Base-by-base conservation (phyloP, 139 green algal genomes). In the Chlamydomonas schloesseri region DNA sequence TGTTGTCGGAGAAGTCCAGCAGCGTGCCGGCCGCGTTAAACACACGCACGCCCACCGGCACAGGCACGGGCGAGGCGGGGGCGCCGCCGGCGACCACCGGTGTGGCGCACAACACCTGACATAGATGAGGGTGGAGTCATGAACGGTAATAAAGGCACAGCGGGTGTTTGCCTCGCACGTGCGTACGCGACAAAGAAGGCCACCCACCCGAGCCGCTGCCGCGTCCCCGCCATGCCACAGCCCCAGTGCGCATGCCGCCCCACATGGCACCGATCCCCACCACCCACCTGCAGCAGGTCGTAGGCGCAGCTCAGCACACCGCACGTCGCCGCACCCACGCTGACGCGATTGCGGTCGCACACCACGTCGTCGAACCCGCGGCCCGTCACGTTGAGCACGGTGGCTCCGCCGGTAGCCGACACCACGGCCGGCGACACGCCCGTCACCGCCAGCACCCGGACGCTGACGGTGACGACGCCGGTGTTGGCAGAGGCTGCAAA, bases 321-420 rank as follows among this genome's bases (percentile, higher is more conserved):
- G 79, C 71, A 65, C 37, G 24, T 0, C 4, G 23, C 18, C 2
- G 13, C 34, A 10, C 73, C 83, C 0, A 88, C 31, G 0, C n/a
- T 74, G 34, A 88, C 73, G 6, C 65, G 3, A 67, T 88, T 88
- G 34, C 46, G 68, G 53, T 24, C 64, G 83, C 83, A 87, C 9
- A n/a, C 15, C 14, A 8, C 28, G 8, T 20, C 24, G 42, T 83
- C 86, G 36, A 90, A 86, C 31, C 86, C 79, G 26, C 71, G 71
- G 50, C 79, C 79, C 15, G 17, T 77, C 17, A 86, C 29, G 46
- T 42, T 86, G 42, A 86, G 9, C 50, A 86, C 23, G 8, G 67
- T 71, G 47, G 57, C 20, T 0, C 37, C 70, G 17, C 37, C 70
- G 1, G 2, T 15, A 17, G 65, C 34, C 5, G 64, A 14, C 13